Conservation (phyloP, 257 asterid species). For the Solanum chaucha region DNA sequence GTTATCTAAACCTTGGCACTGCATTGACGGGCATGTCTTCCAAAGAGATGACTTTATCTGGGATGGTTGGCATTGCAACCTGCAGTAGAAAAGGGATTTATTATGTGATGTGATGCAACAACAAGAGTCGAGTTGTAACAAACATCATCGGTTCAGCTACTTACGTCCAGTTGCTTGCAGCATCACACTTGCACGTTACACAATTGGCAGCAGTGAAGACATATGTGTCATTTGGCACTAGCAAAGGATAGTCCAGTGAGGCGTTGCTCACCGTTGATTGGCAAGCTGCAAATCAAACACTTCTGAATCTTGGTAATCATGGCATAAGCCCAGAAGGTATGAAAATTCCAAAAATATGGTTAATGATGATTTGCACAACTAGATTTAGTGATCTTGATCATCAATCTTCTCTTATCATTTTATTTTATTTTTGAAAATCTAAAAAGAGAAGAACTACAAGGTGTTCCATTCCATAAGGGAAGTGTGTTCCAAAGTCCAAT, state of each 20-base stretch:
- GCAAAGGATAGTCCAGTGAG: slow-evolving; percentile 66
- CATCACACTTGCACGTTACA: slow-evolving; percentile 57
- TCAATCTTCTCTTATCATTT: background rate
- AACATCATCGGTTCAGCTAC: slow-evolving; percentile 3
- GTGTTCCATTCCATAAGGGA: too few species aligned
- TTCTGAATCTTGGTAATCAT: background rate
- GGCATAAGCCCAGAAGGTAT: too few species aligned
- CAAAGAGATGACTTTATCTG: slow-evolving; percentile 26
- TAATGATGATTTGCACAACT: background rate
- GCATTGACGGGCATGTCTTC: slow-evolving; percentile 36
- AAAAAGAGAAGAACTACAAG: background rate
- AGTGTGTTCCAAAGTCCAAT: too few species aligned
- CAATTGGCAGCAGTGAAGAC: slow-evolving; percentile 60
- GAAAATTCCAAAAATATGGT: background rate
- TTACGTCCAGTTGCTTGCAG: slow-evolving; percentile 58
- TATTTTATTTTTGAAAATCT: background rate
- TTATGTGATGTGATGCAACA: background rate
- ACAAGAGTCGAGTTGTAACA: background rate
- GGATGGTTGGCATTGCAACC: slow-evolving; percentile 59
- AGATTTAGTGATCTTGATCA: background rate
- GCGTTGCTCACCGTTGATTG: slow-evolving; percentile 33
- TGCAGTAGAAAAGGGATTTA: slow-evolving; percentile 2
- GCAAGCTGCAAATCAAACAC: slow-evolving; percentile 48
- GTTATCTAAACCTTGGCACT: slow-evolving; percentile 34
- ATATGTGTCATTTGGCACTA: slow-evolving; percentile 50